These are phyloP conservation scores for Metschnikowia orientalis DNA, from an alignment of 805 yeast genomes.

Conservation along the genomic window DNA sequence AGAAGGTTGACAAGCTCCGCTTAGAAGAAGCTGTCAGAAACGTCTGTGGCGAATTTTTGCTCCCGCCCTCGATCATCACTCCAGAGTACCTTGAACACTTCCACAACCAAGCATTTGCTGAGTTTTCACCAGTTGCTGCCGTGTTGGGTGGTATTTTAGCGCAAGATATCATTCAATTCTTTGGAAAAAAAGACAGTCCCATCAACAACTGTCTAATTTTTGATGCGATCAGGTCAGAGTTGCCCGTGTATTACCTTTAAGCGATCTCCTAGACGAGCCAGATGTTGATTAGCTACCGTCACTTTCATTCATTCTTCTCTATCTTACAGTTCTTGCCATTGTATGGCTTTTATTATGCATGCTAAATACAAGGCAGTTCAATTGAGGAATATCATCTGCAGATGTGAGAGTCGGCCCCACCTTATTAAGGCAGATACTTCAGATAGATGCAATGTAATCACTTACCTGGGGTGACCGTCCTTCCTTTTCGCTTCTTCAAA, in stretches of 20 bases:
- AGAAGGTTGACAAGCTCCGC: constrained; percentile 21
- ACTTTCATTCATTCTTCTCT: no score
- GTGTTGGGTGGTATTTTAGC: constrained; percentile 85
- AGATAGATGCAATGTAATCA: constrained; percentile 1
- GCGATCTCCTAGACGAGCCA: no score
- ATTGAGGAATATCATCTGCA: no score
- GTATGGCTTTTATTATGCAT: no score
- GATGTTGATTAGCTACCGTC: no score
- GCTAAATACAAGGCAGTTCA: no score
- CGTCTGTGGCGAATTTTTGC: constrained; percentile 29
- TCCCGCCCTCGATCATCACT: constrained; percentile 44
- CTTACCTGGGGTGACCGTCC: constrained; percentile 30
- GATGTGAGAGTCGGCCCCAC: no score
- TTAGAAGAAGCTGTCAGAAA: constrained; percentile 22
- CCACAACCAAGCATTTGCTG: constrained; percentile 50
- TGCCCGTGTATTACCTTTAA: constrained; percentile 61
- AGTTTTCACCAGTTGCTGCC: constrained; percentile 80
- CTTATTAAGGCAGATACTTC: no score
- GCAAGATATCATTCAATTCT: constrained; percentile 82
- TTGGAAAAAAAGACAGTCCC: constrained; percentile 74
- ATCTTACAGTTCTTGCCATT: no score
- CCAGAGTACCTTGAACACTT: constrained; percentile 41
- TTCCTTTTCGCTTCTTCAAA: constrained; percentile 38
- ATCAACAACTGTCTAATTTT: constrained; percentile 74
- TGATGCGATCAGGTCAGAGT: constrained; percentile 66